phyloP scores from a whole-genome alignment of 495 filamentous ascomycete genomes.

The Aspergillus mulundensis region DNA sequence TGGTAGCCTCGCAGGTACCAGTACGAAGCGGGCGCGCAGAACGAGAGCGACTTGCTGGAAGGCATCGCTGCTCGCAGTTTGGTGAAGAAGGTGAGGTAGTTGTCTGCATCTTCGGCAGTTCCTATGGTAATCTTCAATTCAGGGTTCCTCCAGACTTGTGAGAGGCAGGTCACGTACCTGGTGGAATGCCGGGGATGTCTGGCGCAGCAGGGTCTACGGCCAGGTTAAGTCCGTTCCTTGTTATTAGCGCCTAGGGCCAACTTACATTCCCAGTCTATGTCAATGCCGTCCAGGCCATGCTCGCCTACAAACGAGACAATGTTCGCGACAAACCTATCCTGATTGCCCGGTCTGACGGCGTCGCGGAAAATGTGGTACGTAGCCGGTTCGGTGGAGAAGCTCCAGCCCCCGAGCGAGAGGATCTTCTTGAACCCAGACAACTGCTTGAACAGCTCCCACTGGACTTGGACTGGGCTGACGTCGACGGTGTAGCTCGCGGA shows the following conservation, averaged over 20 bases:
- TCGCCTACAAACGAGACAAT: slow-evolving; percentile 11
- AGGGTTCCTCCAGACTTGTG: too few relatives aligned
- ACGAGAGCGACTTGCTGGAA: slow-evolving; percentile 7
- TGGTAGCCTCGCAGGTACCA: slow-evolving; percentile 28
- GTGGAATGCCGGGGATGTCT: slow-evolving; percentile 38
- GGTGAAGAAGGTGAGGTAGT: slow-evolving; percentile 28
- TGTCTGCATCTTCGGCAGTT: neutral
- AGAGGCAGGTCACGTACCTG: too few relatives aligned
- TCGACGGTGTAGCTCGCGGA: too few relatives aligned
- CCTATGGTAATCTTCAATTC: too few relatives aligned
- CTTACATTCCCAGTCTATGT: neutral
- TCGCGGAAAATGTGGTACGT: slow-evolving; percentile 39
- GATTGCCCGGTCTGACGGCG: neutral
- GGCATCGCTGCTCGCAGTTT: neutral
- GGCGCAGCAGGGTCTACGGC: slow-evolving; percentile 11
- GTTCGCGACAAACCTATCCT: slow-evolving; percentile 1
- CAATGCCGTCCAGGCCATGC: neutral
- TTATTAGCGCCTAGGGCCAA: too few relatives aligned
- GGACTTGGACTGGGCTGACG: too few relatives aligned
- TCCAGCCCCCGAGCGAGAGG: slow-evolving; percentile 45
- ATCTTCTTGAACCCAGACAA: too few relatives aligned
- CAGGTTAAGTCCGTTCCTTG: too few relatives aligned
- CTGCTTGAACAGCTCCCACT: too few relatives aligned
- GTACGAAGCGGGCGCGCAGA: slow-evolving; percentile 23
- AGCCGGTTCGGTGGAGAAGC: slow-evolving; percentile 32